Evolutionary conservation across 208 protist species (phyloP).

Genomic region (Lotmaria passim): DNA sequence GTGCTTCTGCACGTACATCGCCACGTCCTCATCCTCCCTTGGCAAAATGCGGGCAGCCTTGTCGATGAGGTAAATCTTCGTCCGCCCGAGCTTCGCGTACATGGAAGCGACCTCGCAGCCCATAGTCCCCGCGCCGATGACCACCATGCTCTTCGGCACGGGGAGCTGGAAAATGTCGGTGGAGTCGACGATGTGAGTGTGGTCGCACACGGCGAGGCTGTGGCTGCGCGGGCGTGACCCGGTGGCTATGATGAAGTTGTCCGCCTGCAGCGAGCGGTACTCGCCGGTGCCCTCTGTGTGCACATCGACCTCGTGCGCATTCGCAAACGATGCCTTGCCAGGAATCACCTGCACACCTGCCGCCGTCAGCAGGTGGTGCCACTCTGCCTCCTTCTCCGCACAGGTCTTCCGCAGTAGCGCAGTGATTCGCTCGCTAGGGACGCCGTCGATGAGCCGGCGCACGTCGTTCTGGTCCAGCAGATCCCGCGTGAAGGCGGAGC

Average conservation of each 20-base stretch:
- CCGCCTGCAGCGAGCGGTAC: constrained; percentile 60
- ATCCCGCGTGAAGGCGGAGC: constrained; percentile 30
- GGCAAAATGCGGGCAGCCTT: constrained; percentile 57
- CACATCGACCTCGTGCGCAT: constrained; percentile 57
- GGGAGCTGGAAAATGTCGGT: constrained; percentile 58
- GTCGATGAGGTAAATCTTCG: constrained; percentile 64
- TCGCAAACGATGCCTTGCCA: constrained; percentile 68
- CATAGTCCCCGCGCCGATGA: constrained; percentile 65
- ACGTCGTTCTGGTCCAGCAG: constrained; percentile 41
- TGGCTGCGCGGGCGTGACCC: constrained; percentile 55
- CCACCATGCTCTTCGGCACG: constrained; percentile 67
- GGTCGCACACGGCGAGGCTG: constrained; percentile 45
- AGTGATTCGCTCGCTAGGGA: constrained; percentile 43
- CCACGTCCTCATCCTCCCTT: constrained; percentile 73
- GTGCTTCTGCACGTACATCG: constrained; percentile 46
- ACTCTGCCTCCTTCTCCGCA: constrained; percentile 44
- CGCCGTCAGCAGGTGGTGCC: constrained; percentile 29
- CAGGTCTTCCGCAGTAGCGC: constrained; percentile 46
- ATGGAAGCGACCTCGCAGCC: constrained; percentile 84
- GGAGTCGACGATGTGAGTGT: constrained; percentile 49
- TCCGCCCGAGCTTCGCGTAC: constrained; percentile 66
- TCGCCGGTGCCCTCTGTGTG: constrained; percentile 47
- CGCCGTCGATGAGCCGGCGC: constrained; percentile 15
- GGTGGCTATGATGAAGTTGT: constrained; percentile 82
- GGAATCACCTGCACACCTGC: constrained; percentile 60